Percentiles rank a stretch among this genome's conserved stretches.
Evolutionary conservation across 371 early-diverging fungal species (phyloP).

Genomic region (Circinella umbellata): DNA sequence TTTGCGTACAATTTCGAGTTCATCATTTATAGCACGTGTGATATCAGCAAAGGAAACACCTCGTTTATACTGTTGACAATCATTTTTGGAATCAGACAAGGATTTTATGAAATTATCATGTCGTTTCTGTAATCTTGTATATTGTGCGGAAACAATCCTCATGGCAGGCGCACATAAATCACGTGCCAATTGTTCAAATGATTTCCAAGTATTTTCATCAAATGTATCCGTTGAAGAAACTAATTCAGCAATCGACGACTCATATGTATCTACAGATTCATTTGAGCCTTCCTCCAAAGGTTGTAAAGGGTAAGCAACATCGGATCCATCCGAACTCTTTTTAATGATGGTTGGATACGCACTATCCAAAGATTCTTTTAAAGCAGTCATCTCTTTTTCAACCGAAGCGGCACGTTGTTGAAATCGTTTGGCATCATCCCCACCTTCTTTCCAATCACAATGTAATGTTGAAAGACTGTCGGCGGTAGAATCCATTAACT

Average conservation of each 20-base stretch:
- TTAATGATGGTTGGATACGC: conserved; percentile 19
- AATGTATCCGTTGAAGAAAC: conserved; percentile 9
- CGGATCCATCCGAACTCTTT: not conserved
- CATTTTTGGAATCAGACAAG: conserved; percentile 3
- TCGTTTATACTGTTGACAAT: conserved; percentile 19
- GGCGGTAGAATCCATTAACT: not conserved
- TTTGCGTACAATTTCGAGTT: conserved; percentile 47
- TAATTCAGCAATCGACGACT: conserved; percentile 15
- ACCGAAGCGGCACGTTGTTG: conserved; percentile 3
- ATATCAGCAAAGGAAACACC: conserved; percentile 39
- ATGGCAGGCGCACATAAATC: conserved; percentile 5
- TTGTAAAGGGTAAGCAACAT: conserved; percentile 24
- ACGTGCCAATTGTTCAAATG: conserved; percentile 9
- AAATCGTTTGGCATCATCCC: conserved; percentile 1
- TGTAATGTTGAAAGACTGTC: not conserved
- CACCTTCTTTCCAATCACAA: conserved; percentile 11
- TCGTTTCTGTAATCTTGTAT: conserved; percentile 12
- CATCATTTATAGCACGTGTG: conserved; percentile 41
- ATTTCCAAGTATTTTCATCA: conserved; percentile 13
- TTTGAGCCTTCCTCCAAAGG: conserved; percentile 44
- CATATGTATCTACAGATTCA: conserved; percentile 28
- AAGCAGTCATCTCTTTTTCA: conserved; percentile 3
- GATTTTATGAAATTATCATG: conserved; percentile 4
- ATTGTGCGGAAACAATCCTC: conserved; percentile 10
- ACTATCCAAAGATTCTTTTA: conserved; percentile 10